These are phyloP conservation scores for Lithospermum erythrorhizon DNA, from an alignment of 257 asterid species.

Conservation along the genomic window DNA sequence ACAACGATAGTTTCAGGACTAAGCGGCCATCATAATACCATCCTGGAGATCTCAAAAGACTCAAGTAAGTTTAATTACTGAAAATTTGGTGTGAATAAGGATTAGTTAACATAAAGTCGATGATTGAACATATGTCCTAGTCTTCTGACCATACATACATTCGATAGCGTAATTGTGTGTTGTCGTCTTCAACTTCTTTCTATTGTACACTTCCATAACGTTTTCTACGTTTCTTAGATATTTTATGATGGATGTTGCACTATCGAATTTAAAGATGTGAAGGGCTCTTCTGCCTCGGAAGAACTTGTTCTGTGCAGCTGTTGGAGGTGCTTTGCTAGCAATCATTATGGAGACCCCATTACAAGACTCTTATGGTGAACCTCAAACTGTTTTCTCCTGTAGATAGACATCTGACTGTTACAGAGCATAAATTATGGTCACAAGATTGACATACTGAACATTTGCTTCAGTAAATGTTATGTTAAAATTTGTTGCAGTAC, in stretches of 20 bases:
- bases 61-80: no score
- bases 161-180: no score
- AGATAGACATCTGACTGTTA: constrained; percentile 17
- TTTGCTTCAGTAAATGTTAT: background rate
- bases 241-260: background rate
- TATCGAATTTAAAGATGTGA: background rate
- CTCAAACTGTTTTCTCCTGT: constrained; percentile 14
- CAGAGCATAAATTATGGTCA: constrained; percentile 5
- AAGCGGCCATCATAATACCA: constrained; percentile 65
- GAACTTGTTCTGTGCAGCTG: background rate
- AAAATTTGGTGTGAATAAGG: no score
- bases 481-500: no score
- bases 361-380: constrained; percentile 10
- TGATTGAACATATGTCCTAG: no score
- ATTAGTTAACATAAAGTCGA: no score
- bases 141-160: no score
- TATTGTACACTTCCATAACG: no score
- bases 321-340: background rate
- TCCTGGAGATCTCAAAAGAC: no score
- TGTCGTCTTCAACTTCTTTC: no score
- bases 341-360: background rate
- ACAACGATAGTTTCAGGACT: constrained; percentile 47
- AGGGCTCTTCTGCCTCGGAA: background rate
- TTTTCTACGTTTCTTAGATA: background rate
- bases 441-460: background rate